Base-by-base conservation (phyloP, 345 rosid species). In the Orychophragmus violaceus region DNA sequence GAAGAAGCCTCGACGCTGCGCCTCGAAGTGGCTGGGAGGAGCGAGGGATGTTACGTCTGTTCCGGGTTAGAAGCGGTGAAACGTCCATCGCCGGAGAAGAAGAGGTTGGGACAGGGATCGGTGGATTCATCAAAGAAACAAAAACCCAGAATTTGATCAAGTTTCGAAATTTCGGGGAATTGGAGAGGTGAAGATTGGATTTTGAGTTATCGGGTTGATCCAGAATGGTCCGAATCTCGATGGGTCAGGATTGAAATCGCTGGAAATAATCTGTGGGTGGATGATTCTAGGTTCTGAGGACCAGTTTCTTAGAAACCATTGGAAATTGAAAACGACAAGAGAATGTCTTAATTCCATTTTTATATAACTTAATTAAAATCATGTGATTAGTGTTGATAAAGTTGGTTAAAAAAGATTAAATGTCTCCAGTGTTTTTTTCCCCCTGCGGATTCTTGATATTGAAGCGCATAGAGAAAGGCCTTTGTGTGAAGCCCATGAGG, bases 1-100 rank as follows among this genome's bases (percentile, higher is more conserved):
- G 89, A 25, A 91, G 78, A 62, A 89, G 78, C 30, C 95, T 77
- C 10, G 87, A 80, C 1, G 94, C 90, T 0, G 84, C 81, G 1
- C 81, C 88, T 0, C 84, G 82, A 19, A 89, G 66, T 4, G 83
- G 84, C 9, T 82, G 83, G 2, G 88, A 82, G 4, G 77, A 58
- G 3, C 68, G 83, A 17, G 84, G 84, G 49, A 82, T 68, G 60
- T 74, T 68, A 25, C 90, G 84, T 44, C 88, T 81, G 80, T 77
- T 80, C 2, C 94, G 90, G 27, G 74, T 24, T 1, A 87, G 68
- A 32, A 87, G 83, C 3, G 88, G 90, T 0, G 86, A 71, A 11
- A 58, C 44, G 75, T 87, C 93, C 62, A 74, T 57, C 36, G 80
- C 35, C 33, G 69, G 70, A 35, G 79, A 64, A 21, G 80, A 42